A percentile compares a stretch with the other conserved stretches of the same genome.
Evolutionary conservation across 768 basidiomycete genomes (phyloP).

Genomic region (Mycena venus): DNA sequence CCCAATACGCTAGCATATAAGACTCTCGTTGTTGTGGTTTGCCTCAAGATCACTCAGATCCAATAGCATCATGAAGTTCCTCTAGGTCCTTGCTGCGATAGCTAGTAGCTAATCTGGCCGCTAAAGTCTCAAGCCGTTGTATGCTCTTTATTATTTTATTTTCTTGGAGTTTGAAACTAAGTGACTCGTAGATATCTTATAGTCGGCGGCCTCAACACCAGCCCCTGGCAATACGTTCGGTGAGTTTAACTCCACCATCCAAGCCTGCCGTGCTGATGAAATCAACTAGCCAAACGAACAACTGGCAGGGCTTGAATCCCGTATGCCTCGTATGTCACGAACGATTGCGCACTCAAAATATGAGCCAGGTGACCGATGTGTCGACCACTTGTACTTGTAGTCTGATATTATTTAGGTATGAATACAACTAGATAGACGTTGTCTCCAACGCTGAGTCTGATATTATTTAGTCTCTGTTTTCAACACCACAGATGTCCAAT

Average conservation of each 20-base stretch:
- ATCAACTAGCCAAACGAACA: slow-evolving; percentile 24
- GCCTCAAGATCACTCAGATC: not conserved
- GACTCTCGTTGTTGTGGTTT: not conserved
- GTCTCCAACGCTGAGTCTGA: too few species aligned
- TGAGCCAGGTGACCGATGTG: slow-evolving; percentile 12
- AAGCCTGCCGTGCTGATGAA: not conserved
- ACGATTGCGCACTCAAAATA: not conserved
- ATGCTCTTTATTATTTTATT: not conserved
- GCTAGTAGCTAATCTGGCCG: slow-evolving; percentile 3
- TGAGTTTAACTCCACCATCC: not conserved
- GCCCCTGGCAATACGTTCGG: slow-evolving; percentile 40
- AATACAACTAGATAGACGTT: too few species aligned
- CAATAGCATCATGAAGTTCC: slow-evolving; percentile 15
- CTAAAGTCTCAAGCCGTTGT: slow-evolving; percentile 25
- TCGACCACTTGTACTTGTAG: too few species aligned
- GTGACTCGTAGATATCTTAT: slow-evolving; percentile 40
- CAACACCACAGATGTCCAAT: slow-evolving; percentile 25
- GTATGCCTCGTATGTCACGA: not conserved
- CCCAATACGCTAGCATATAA: not conserved
- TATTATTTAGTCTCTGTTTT: too few species aligned
- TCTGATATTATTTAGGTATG: too few species aligned
- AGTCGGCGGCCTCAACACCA: slow-evolving; percentile 35
- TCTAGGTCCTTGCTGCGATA: slow-evolving; percentile 14
- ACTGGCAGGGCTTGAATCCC: slow-evolving; percentile 26
- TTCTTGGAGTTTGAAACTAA: not conserved